phyloP scores from a whole-genome alignment of 495 filamentous ascomycete genomes.

The Symbiotaphrina buchneri region DNA sequence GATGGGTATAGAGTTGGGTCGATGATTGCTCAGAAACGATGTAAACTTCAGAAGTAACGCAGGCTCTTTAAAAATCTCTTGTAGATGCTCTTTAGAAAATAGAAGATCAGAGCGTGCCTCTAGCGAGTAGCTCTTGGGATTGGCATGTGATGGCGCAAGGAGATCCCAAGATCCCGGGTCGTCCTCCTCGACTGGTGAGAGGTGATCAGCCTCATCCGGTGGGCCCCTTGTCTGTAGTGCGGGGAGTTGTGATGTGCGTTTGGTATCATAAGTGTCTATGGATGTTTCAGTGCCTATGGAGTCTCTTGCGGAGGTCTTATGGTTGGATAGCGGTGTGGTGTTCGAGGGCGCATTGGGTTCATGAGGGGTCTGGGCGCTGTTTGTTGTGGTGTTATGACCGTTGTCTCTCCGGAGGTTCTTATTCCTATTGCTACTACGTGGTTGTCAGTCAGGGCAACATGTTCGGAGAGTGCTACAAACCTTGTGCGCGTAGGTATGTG shows the following conservation, averaged over 20 bases:
- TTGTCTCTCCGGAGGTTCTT: too few relatives aligned
- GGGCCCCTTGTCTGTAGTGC: slow-evolving; percentile 1
- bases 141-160: slow-evolving; percentile 13
- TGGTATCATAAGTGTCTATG: slow-evolving; percentile 2
- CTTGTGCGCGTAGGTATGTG: too few relatives aligned
- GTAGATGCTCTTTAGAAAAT: slow-evolving; percentile 41
- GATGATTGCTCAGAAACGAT: slow-evolving; percentile 47
- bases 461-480: too few relatives aligned
- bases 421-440: too few relatives aligned
- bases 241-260: not conserved
- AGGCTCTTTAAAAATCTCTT: slow-evolving; percentile 35
- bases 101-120: slow-evolving; percentile 38
- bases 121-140: slow-evolving; percentile 20
- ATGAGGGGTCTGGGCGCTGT: too few relatives aligned
- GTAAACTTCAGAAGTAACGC: slow-evolving; percentile 36
- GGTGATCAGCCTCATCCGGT: slow-evolving; percentile 16
- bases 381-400: too few relatives aligned
- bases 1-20: slow-evolving; percentile 43
- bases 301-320: too few relatives aligned
- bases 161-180: slow-evolving; percentile 31
- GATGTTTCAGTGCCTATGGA: too few relatives aligned
- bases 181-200: slow-evolving; percentile 25
- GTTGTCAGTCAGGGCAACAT: too few relatives aligned
- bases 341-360: too few relatives aligned
- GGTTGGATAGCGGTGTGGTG: too few relatives aligned